These are phyloP conservation scores for Dendrobium huoshanense DNA, from an alignment of 106 monocot species.

Conservation along the genomic window DNA sequence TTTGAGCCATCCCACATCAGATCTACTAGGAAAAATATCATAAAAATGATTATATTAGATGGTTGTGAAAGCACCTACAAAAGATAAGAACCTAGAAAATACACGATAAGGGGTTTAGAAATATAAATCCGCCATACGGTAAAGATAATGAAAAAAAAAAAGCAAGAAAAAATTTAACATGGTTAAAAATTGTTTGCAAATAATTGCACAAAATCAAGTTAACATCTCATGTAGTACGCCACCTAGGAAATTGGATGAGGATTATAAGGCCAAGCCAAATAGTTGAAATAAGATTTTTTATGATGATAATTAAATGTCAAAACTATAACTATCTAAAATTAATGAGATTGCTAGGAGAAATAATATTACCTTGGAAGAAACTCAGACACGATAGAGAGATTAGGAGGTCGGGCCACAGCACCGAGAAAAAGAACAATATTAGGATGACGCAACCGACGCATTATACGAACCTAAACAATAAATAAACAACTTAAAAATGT, in stretches of 20 bases:
- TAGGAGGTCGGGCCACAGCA: constrained; percentile 93
- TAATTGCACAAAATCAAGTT: not conserved
- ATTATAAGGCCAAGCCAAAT: not conserved
- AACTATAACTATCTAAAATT: not conserved
- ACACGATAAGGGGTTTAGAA: not conserved
- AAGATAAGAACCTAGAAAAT: not conserved
- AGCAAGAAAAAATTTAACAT: not conserved
- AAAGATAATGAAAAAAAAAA: not conserved
- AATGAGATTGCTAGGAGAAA: not conserved
- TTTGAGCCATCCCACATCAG: not conserved
- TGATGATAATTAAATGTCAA: not conserved
- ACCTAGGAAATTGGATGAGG: not conserved
- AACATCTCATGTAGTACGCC: not conserved
- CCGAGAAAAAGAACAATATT: constrained; percentile 98
- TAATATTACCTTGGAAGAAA: constrained; percentile 81
- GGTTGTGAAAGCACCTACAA: not conserved
- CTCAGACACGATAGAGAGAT: constrained; percentile 94
- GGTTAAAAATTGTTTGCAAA: not conserved
- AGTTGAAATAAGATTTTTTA: not conserved
- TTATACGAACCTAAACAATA: constrained; percentile 66
- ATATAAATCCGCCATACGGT: not conserved
- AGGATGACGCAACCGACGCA: constrained; percentile 97
- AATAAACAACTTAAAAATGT: not conserved
- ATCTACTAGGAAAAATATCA: not conserved
- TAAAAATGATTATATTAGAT: not conserved